Evolutionary conservation across 2,329 filamentous ascomycete genomes (phyloP).

Genomic region (Neonectria neomacrospora): DNA sequence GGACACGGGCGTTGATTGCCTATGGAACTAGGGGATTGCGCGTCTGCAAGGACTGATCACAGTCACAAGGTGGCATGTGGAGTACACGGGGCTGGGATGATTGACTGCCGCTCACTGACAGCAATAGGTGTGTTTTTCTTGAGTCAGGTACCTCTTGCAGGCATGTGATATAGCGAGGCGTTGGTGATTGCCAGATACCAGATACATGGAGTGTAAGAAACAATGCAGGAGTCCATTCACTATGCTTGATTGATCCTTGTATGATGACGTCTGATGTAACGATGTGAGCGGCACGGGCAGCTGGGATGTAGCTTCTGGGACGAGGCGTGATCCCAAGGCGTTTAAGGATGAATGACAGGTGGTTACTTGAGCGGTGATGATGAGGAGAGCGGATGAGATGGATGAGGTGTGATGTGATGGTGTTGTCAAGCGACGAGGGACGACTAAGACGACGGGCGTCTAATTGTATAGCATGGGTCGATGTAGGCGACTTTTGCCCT

Average conservation of each 20-base stretch:
- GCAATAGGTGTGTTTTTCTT: neutral
- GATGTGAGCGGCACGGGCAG: neutral
- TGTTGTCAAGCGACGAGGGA: neutral
- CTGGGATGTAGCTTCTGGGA: neutral
- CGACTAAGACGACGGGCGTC: neutral
- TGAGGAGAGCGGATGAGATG: neutral
- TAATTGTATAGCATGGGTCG: neutral
- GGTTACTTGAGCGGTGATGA: neutral
- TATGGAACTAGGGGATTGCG: conserved; percentile 3
- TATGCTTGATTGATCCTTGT: neutral
- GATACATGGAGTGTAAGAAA: neutral
- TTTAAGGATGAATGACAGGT: neutral
- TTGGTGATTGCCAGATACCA: neutral
- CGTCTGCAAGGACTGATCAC: conserved; percentile 6
- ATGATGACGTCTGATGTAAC: neutral
- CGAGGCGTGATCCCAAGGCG: neutral
- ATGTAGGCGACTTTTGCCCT: neutral
- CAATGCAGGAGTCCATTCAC: neutral
- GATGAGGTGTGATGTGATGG: neutral
- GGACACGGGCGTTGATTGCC: conserved; percentile 3
- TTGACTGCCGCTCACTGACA: neutral
- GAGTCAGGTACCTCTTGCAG: neutral
- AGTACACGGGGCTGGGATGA: neutral
- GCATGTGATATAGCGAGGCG: conserved; percentile 1
- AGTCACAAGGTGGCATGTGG: conserved; percentile 5